Base-by-base conservation (phyloP, 1,284 basidiomycete species). In the Fomitopsis pinicola region DNA sequence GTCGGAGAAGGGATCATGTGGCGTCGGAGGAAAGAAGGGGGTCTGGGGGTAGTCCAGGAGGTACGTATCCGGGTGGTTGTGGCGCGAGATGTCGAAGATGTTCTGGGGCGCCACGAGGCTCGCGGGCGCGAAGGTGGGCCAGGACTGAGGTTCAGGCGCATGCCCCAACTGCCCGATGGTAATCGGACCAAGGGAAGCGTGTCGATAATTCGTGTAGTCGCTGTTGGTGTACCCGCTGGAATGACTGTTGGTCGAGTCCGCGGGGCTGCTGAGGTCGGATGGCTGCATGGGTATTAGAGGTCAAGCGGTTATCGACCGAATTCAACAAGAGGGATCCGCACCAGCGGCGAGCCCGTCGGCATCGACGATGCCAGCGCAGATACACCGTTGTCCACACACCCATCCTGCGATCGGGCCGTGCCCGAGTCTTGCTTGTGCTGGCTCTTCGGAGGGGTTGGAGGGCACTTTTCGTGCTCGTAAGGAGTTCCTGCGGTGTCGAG, bases 71-170 rank as follows among this genome's bases (percentile, higher is more conserved):
- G 44, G 44, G 26, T 33, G 8, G 30, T 19, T 22, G 44, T 46
- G 44, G 44, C 44, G 44, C 19, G 44, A 1, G 26, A 28, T 22
- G 44, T 46, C 44, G n/a, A 46, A 17, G n/a, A 46, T 28, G 44
- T 22, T 35, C 36, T 61, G 55, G 3, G 56, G 55, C n/a, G 59
- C 54, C 17, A 48, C 42, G 15, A 14, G 17, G 7, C 44, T 28
- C 44, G 19, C n/a, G 28, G 17, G 17, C 19, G 60, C 55, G 36
- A 73, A 74, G 62, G 55, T 66, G 66, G 19, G 70, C 72, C 35
- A 67, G 67, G 58, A 67, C 0, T 15, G 67, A 57, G 67, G 73
- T 63, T 73, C 72, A 61, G 74, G 66, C 15, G 66, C 60, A n/a
- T 64, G 60, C 6, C 61, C 63, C 26, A 48, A 40, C 30, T 44